A percentile compares a stretch with the other conserved stretches of the same genome.
Evolutionary conservation across 129 eudicot genomes (phyloP).

Genomic region (Flaveria robusta): DNA sequence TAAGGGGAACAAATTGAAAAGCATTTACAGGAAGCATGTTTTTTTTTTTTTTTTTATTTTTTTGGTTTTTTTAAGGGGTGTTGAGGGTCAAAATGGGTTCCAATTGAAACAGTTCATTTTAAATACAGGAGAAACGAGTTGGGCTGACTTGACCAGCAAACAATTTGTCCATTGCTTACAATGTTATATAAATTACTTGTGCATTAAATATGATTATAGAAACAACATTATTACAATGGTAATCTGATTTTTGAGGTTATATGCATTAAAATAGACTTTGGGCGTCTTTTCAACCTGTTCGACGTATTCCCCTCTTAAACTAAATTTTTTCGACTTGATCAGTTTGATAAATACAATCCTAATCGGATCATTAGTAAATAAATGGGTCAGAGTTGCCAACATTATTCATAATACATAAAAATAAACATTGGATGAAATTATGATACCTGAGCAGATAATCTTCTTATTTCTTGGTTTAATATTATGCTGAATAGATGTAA

Average conservation of each 20-base stretch:
- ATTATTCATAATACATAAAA: background rate
- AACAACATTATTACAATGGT: background rate
- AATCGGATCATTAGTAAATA: background rate
- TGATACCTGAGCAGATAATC: conserved; percentile 77
- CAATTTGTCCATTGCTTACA: background rate
- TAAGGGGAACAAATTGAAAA: background rate
- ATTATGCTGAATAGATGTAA: conserved; percentile 72
- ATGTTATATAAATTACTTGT: background rate
- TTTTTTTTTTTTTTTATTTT: background rate
- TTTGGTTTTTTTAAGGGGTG: background rate
- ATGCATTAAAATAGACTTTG: background rate
- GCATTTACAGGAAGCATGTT: background rate
- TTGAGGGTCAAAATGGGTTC: background rate
- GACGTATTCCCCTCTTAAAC: background rate
- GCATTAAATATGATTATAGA: background rate
- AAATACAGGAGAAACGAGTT: background rate
- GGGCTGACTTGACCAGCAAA: background rate
- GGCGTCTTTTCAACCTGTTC: background rate
- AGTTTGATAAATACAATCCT: background rate
- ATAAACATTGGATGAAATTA: conserved; percentile 10
- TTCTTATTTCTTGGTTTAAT: conserved; percentile 85
- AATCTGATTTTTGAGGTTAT: background rate
- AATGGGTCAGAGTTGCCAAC: background rate
- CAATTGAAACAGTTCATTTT: background rate
- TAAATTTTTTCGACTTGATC: background rate